These are phyloP conservation scores for Limtongozyma cylindracea DNA, from an alignment of 805 yeast genomes.

Conservation along the genomic window DNA sequence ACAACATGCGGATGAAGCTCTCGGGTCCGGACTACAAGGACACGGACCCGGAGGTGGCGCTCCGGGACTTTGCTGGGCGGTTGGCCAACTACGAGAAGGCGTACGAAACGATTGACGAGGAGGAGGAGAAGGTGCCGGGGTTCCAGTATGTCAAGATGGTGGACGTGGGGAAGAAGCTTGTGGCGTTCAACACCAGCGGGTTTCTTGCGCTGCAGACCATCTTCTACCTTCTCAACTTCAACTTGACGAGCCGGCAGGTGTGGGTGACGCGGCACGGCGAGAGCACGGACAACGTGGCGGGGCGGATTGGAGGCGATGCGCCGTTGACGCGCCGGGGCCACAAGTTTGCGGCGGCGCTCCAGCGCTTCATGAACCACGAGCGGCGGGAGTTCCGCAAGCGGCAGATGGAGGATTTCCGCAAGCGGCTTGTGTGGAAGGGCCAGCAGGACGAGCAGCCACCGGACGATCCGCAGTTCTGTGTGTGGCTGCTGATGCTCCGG, in stretches of 20 bases:
- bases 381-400: slow-evolving; percentile 38
- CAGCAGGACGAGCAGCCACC: slow-evolving; percentile 9
- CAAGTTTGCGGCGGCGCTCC: slow-evolving; percentile 46
- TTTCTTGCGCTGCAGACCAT: slow-evolving; percentile 85
- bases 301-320: slow-evolving; percentile 86
- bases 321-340: slow-evolving; percentile 54
- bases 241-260: slow-evolving; percentile 68
- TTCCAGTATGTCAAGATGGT: slow-evolving; percentile 87
- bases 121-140: slow-evolving; percentile 34
- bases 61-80: slow-evolving; percentile 66
- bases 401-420: slow-evolving; percentile 28
- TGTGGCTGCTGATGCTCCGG: slow-evolving; percentile 77
- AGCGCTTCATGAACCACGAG: slow-evolving; percentile 49
- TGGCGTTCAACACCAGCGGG: slow-evolving; percentile 69
- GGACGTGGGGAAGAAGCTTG: slow-evolving; percentile 85
- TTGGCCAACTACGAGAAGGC: slow-evolving; percentile 68
- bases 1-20: slow-evolving; percentile 62
- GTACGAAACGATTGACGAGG: slow-evolving; percentile 73
- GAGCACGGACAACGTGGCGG: slow-evolving; percentile 59
- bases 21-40: slow-evolving; percentile 82
- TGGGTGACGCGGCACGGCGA: slow-evolving; percentile 96
- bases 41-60: slow-evolving; percentile 62
- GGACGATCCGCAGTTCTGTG: slow-evolving; percentile 55
- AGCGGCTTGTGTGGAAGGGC: slow-evolving; percentile 9
- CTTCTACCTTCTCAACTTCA: slow-evolving; percentile 54